Conservation (phyloP, 805 yeast species). For the Yamadazyma sp. region DNA sequence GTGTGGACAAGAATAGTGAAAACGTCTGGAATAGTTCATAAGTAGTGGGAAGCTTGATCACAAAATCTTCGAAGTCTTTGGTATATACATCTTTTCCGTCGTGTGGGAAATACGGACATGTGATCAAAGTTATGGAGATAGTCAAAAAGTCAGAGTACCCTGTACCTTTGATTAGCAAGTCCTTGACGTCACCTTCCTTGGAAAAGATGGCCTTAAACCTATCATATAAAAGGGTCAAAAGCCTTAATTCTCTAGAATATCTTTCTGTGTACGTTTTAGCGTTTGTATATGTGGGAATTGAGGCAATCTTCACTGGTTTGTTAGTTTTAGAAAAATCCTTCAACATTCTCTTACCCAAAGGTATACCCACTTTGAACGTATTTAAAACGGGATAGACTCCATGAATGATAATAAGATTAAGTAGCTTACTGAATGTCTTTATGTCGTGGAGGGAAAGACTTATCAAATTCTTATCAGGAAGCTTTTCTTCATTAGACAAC, state of each 20-base stretch:
- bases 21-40: conserved; percentile 64
- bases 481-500: conserved; percentile 26
- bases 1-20: conserved; percentile 54
- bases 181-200: conserved; percentile 48
- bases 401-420: conserved; percentile 64
- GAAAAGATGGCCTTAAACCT: conserved; percentile 35
- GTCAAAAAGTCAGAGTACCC: conserved; percentile 63
- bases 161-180: conserved; percentile 60
- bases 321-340: conserved; percentile 43
- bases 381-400: conserved; percentile 70
- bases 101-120: conserved; percentile 30
- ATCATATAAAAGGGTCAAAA: conserved; percentile 29
- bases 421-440: conserved; percentile 63
- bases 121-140: conserved; percentile 44
- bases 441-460: conserved; percentile 84
- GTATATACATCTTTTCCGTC: conserved; percentile 13
- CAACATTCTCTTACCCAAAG: conserved; percentile 58
- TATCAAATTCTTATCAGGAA: conserved; percentile 37
- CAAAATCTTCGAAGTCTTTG: conserved; percentile 22
- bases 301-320: conserved; percentile 24
- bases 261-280: conserved; percentile 18
- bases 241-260: conserved; percentile 17
- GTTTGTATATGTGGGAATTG: conserved; percentile 11
- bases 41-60: conserved; percentile 55
- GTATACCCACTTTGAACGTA: conserved; percentile 55